These are phyloP conservation scores for Irpex sp. DNA, from an alignment of 1,284 basidiomycete species.

Conservation along the genomic window DNA sequence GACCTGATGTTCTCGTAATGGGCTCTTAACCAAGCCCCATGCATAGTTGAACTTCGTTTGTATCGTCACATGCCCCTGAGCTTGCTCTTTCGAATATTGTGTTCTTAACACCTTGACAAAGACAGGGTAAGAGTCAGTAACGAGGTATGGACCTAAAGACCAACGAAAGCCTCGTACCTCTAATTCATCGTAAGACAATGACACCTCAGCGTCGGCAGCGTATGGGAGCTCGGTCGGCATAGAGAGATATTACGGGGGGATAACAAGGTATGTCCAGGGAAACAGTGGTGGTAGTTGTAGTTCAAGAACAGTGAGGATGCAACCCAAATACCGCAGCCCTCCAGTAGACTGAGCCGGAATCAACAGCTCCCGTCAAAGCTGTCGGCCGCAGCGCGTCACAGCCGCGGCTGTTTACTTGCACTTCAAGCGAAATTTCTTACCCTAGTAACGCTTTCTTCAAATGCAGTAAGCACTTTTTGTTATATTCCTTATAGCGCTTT, in stretches of 20 bases:
- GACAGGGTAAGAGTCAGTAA: neutral
- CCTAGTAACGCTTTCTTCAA: neutral
- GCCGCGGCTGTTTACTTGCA: neutral
- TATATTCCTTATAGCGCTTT: neutral
- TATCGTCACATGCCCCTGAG: slow-evolving; percentile 83
- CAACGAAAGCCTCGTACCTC: slow-evolving; percentile 47
- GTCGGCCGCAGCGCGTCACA: neutral
- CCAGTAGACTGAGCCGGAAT: neutral
- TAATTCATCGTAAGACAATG: slow-evolving; percentile 86
- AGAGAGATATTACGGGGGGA: too few species aligned
- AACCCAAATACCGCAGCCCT: neutral
- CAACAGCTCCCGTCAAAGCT: neutral
- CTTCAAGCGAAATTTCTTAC: neutral
- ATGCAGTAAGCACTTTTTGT: neutral
- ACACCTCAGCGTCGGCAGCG: slow-evolving; percentile 91
- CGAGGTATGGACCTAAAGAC: neutral
- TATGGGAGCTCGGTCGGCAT: slow-evolving; percentile 91
- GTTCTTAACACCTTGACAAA: slow-evolving; percentile 65
- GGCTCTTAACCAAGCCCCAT: slow-evolving; percentile 93
- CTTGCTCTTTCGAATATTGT: slow-evolving; percentile 88
- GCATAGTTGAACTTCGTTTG: slow-evolving; percentile 99
- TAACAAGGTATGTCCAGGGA: neutral
- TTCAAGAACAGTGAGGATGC: neutral
- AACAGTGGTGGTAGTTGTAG: neutral
- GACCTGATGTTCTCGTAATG: slow-evolving; percentile 77